These are phyloP conservation scores for Epithemia pelagica DNA, from an alignment of 108 stramenopile species.

Conservation along the genomic window DNA sequence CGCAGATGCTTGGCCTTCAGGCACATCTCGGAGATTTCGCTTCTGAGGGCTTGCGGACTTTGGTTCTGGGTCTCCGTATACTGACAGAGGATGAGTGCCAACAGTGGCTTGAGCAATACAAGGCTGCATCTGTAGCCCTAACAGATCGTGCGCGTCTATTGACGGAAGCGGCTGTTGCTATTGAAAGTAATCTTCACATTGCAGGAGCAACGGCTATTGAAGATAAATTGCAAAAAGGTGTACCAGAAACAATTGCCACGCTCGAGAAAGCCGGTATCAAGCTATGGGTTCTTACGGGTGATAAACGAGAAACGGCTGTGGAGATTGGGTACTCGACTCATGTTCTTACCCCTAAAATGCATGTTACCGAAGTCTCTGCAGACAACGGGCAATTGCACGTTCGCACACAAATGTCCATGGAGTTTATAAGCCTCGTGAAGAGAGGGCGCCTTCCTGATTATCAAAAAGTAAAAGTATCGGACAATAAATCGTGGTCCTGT, in stretches of 20 bases:
- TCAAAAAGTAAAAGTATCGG: constrained; percentile 46
- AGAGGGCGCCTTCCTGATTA: constrained; percentile 69
- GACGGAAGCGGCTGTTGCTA: constrained; percentile 57
- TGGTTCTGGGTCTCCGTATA: constrained; percentile 85
- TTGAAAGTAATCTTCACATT: constrained; percentile 84
- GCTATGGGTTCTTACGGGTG: constrained; percentile 98
- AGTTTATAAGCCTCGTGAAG: constrained; percentile 79
- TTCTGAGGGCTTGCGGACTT: constrained; percentile 87
- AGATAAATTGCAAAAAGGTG: constrained; percentile 96
- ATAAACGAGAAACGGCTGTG: constrained; percentile 96
- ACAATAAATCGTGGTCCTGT: constrained; percentile 7
- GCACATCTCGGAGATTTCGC: constrained; percentile 89
- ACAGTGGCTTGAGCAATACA: constrained; percentile 67
- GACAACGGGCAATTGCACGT: constrained; percentile 52
- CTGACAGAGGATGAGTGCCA: constrained; percentile 70
- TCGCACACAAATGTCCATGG: constrained; percentile 70
- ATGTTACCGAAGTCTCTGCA: constrained; percentile 83
- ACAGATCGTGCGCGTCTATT: constrained; percentile 66
- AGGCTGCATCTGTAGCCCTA: constrained; percentile 72
- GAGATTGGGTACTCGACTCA: constrained; percentile 94
- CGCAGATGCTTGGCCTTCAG: constrained; percentile 59
- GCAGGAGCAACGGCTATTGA: constrained; percentile 97
- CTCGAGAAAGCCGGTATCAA: constrained; percentile 90
- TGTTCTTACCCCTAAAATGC: constrained; percentile 89
- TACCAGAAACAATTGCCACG: constrained; percentile 86